A percentile compares a stretch with the other conserved stretches of the same genome.
Conservation (phyloP, 2,329 filamentous ascomycete species). For the Cercospora berteroae region DNA sequence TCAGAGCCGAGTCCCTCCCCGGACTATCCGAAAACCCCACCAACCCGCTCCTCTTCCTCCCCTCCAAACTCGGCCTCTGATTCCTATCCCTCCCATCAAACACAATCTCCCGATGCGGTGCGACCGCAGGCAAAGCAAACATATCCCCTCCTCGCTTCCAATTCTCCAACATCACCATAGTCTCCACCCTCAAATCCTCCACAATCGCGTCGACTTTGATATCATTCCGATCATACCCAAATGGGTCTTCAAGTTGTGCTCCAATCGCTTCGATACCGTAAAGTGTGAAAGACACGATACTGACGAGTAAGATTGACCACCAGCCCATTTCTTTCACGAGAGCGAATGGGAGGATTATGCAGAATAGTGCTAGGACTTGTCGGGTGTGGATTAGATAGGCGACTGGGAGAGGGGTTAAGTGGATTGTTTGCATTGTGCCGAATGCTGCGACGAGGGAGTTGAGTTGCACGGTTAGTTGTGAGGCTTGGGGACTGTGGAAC, state of each 20-base stretch:
- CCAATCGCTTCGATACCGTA: slow-evolving; percentile 65
- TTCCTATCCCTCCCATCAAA: slow-evolving; percentile 6
- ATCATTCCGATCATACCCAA: slow-evolving; percentile 64
- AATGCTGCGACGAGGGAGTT: slow-evolving; percentile 59
- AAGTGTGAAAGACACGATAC: slow-evolving; percentile 61
- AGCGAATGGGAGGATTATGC: slow-evolving; percentile 60
- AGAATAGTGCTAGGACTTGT: slow-evolving; percentile 62
- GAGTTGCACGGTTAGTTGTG: slow-evolving; percentile 58
- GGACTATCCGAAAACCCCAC: neutral
- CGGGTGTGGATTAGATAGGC: slow-evolving; percentile 65
- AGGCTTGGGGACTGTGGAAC: slow-evolving; percentile 60
- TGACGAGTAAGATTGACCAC: slow-evolving; percentile 60
- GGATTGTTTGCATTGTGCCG: slow-evolving; percentile 64
- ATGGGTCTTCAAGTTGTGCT: slow-evolving; percentile 63
- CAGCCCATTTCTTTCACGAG: slow-evolving; percentile 63
- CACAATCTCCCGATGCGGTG: slow-evolving; percentile 16
- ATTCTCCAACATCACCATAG: slow-evolving; percentile 57
- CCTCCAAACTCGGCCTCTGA: slow-evolving; percentile 1
- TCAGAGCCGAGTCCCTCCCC: neutral
- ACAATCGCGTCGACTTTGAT: slow-evolving; percentile 67
- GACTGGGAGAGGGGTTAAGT: slow-evolving; percentile 62
- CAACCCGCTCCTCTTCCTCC: slow-evolving; percentile 2
- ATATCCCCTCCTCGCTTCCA: slow-evolving; percentile 48
- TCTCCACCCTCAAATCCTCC: slow-evolving; percentile 59
- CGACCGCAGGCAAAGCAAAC: slow-evolving; percentile 21